phyloP scores from a whole-genome alignment of 139 green algal genomes.

The Picochlorum sp. region DNA sequence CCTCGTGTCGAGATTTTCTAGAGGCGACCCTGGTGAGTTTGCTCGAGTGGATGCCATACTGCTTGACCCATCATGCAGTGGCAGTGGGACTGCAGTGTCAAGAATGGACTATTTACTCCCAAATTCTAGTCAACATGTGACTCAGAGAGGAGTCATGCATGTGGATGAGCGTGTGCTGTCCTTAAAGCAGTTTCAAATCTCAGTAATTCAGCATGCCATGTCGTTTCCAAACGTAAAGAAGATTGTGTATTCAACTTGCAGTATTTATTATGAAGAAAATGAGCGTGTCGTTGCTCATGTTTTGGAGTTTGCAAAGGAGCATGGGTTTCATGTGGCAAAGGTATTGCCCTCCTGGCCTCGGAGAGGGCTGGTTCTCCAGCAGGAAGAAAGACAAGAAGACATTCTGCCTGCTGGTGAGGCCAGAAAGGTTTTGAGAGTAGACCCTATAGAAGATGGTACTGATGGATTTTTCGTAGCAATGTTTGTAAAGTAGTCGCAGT shows the following conservation, averaged over 20 bases:
- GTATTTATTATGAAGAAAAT: constrained; percentile 80
- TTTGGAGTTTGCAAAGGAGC: constrained; percentile 34
- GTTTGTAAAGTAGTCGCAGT: constrained; percentile 38
- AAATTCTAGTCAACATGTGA: constrained; percentile 6
- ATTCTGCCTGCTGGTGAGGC: constrained; percentile 29
- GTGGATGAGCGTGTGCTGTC: constrained; percentile 41
- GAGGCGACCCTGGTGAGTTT: constrained; percentile 37
- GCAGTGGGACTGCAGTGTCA: constrained; percentile 57
- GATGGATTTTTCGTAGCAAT: constrained; percentile 91
- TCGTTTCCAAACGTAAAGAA: constrained; percentile 62
- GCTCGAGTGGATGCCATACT: constrained; percentile 57
- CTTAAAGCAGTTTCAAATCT: constrained; percentile 54
- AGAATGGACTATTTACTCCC: constrained; percentile 77
- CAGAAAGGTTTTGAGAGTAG: constrained; percentile 46
- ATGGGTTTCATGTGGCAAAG: constrained; percentile 57
- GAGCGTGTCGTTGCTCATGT: constrained; percentile 79
- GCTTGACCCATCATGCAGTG: constrained; percentile 86
- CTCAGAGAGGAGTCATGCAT: constrained; percentile 4
- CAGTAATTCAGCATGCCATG: constrained; percentile 76
- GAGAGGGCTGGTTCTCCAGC: constrained; percentile 31
- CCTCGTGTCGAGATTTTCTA: constrained; percentile 69
- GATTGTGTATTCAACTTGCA: constrained; percentile 87
- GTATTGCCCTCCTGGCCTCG: constrained; percentile 63
- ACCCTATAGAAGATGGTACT: constrained; percentile 62
- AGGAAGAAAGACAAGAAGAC: constrained; percentile 16